Evolutionary conservation across 202 grass and related monocot genomes (phyloP).

Genomic region (Dendrocalamus latiflorus): DNA sequence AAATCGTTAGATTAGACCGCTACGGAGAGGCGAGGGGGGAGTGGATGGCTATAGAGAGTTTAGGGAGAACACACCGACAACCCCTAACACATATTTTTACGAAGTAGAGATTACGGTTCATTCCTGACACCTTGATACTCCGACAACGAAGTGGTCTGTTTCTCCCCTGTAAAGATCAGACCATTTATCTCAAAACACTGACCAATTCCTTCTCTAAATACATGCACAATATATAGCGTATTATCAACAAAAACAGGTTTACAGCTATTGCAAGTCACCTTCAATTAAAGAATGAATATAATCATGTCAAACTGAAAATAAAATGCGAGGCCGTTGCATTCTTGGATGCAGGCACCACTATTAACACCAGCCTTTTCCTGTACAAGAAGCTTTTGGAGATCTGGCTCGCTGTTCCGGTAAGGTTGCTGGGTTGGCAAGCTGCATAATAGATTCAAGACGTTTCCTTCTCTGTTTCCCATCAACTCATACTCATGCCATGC

Average conservation of each 20-base stretch:
- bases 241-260: constrained; percentile 12
- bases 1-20: no score
- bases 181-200: neutral
- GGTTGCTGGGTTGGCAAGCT: constrained; percentile 33
- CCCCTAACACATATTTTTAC: no score
- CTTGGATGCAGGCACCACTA: neutral
- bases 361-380: neutral
- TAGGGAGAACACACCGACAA: no score
- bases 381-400: constrained; percentile 13
- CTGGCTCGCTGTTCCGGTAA: constrained; percentile 10
- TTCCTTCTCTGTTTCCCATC: neutral
- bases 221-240: constrained; percentile 18
- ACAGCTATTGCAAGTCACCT: constrained; percentile 30
- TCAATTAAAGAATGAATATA: constrained; percentile 38
- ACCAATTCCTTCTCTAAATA: neutral
- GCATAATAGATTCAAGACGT: constrained; percentile 29
- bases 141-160: neutral
- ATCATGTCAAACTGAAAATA: constrained; percentile 23
- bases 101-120: neutral
- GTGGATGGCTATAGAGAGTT: no score
- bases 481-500: constrained; percentile 18
- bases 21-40: no score
- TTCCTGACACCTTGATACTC: no score
- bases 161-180: neutral
- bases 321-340: neutral